Conservation (phyloP, 768 basidiomycete genomes). For the Trametes cingulata region DNA sequence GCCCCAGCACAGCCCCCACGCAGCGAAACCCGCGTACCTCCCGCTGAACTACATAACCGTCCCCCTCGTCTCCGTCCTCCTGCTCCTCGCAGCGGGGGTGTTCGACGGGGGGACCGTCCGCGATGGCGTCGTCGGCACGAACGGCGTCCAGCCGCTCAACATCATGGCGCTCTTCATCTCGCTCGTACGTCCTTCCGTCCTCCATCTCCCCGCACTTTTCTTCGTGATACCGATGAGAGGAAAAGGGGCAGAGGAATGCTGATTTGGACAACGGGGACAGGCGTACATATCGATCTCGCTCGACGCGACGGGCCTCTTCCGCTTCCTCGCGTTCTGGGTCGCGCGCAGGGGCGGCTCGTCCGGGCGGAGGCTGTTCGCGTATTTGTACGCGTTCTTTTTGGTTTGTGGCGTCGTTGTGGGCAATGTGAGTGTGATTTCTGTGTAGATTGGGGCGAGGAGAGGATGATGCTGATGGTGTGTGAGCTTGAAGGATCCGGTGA, state of each 20-base stretch:
- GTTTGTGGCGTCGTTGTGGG: constrained; percentile 78
- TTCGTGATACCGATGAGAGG: no score
- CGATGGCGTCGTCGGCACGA: constrained; percentile 76
- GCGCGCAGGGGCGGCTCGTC: constrained; percentile 68
- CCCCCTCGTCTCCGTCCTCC: constrained; percentile 32
- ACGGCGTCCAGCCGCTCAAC: constrained; percentile 85
- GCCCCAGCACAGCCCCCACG: background rate
- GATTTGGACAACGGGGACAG: no score
- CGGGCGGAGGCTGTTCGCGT: constrained; percentile 72
- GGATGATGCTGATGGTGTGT: no score
- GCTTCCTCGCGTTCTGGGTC: constrained; percentile 88
- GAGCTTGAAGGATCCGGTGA: constrained; percentile 90
- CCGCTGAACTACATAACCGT: constrained; percentile 35
- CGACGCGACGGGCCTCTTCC: constrained; percentile 85
- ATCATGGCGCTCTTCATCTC: constrained; percentile 93
- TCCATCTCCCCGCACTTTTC: no score
- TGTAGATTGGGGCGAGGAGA: no score
- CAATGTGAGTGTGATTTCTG: constrained; percentile 44
- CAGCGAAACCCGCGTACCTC: constrained; percentile 22
- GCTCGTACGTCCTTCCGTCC: constrained; percentile 46
- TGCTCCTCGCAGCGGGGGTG: constrained; percentile 31
- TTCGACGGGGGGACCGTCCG: constrained; percentile 50
- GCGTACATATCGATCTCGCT: constrained; percentile 91
- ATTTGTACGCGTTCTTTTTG: constrained; percentile 84
- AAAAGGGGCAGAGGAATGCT: no score